Evolutionary conservation across 1,284 basidiomycete species (phyloP).

Genomic region (Trametes pubescens): DNA sequence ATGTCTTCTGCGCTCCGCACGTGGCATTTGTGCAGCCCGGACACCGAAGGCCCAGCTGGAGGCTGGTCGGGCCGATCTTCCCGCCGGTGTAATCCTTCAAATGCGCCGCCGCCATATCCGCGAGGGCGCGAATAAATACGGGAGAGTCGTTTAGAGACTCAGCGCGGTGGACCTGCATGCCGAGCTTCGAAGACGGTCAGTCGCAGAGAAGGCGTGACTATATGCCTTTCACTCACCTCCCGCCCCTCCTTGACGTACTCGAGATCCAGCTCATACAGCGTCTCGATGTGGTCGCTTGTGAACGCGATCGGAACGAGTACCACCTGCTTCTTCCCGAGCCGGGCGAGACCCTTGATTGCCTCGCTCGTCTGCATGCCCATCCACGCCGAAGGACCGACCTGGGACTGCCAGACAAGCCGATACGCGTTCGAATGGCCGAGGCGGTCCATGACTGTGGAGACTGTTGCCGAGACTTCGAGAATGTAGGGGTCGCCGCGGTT

Average conservation of each 20-base stretch:
- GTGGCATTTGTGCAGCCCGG: conserved; percentile 92
- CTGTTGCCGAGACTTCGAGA: conserved; percentile 94
- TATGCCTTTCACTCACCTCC: conserved; percentile 65
- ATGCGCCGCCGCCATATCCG: conserved; percentile 91
- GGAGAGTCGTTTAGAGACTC: conserved; percentile 99
- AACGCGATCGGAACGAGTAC: conserved; percentile 97
- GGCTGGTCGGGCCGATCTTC: conserved; percentile 67
- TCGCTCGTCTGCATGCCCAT: conserved; percentile 97
- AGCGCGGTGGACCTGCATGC: conserved; percentile 91
- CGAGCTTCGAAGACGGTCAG: conserved; percentile 52
- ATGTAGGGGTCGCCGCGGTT: conserved; percentile 99
- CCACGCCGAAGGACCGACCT: conserved; percentile 98
- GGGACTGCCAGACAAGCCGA: conserved; percentile 97
- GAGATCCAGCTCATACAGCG: conserved; percentile 94
- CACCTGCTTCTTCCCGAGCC: conserved; percentile 87
- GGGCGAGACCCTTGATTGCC: conserved; percentile 91
- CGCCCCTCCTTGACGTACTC: conserved; percentile 93
- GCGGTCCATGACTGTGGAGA: conserved; percentile 88
- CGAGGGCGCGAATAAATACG: conserved; percentile 95
- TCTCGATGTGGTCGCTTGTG: conserved; percentile 99
- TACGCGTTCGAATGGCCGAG: conserved; percentile 85
- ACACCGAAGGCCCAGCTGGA: conserved; percentile 90
- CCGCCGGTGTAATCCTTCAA: conserved; percentile 68
- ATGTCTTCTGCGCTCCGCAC: conserved; percentile 89
- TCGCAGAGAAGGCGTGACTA: background rate